Conservation (phyloP, 106 monocot genomes). For the Ottelia alismoides region DNA sequence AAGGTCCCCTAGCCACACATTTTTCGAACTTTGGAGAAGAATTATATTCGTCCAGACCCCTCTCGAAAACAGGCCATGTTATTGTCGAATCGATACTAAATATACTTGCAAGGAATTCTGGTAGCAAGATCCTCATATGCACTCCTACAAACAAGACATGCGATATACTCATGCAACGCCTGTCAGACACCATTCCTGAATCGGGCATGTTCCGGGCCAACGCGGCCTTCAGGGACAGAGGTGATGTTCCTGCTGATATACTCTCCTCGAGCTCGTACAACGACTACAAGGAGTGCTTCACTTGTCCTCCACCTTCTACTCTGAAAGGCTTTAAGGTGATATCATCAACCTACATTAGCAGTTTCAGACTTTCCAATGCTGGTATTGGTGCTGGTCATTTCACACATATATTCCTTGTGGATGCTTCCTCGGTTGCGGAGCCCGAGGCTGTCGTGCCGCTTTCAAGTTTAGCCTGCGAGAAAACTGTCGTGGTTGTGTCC, state of each 20-base stretch:
- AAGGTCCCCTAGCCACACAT: constrained; percentile 12
- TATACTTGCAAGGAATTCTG: not conserved
- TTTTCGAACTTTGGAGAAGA: no score
- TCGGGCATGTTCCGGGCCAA: constrained; percentile 22
- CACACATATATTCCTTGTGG: constrained; percentile 23
- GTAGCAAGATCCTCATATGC: constrained; percentile 21
- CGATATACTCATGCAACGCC: constrained; percentile 11
- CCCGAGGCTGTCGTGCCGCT: constrained; percentile 19
- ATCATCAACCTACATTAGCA: constrained; percentile 26
- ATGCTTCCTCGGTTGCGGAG: constrained; percentile 17
- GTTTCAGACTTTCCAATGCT: constrained; percentile 21
- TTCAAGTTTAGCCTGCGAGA: constrained; percentile 5
- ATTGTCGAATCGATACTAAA: constrained; percentile 12
- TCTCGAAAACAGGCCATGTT: constrained; percentile 2
- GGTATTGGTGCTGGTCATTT: constrained; percentile 23
- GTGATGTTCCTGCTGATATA: constrained; percentile 21
- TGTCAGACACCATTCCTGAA: constrained; percentile 3
- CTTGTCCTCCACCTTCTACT: constrained; percentile 9
- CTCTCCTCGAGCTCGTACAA: constrained; percentile 1
- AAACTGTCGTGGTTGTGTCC: constrained; percentile 7
- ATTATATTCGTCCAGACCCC: not conserved
- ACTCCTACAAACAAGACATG: constrained; percentile 20
- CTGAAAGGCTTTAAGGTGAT: constrained; percentile 17
- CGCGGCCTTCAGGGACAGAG: constrained; percentile 26
- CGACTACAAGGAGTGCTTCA: constrained; percentile 17